Percentiles rank a stretch among this genome's conserved stretches.
phyloP scores from a whole-genome alignment of 2,329 filamentous ascomycete species.

The Lachnellula hyalina region DNA sequence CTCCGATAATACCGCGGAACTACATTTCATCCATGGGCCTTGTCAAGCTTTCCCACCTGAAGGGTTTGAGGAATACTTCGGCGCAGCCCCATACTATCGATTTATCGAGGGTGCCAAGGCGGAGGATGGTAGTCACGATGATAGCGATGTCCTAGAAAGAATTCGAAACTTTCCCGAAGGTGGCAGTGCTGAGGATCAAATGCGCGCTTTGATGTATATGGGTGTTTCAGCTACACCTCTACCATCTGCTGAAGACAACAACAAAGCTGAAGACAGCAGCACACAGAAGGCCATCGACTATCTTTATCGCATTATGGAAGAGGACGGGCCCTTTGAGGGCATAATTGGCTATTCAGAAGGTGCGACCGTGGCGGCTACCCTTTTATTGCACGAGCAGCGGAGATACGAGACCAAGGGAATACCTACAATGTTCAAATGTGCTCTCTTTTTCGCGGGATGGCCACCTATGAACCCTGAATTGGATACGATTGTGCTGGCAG shows the following conservation, averaged over 20 bases:
- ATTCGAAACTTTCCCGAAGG: constrained; percentile 28
- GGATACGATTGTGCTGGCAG: constrained; percentile 44
- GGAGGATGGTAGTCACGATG: constrained; percentile 16
- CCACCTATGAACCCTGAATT: constrained; percentile 44
- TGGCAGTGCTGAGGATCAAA: constrained; percentile 25
- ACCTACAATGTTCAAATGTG: constrained; percentile 36
- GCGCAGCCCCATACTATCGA: constrained; percentile 48
- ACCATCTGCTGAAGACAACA: constrained; percentile 6
- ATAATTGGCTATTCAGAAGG: constrained; percentile 59
- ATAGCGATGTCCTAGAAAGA: constrained; percentile 25
- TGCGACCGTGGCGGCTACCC: constrained; percentile 49
- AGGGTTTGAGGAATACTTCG: constrained; percentile 54
- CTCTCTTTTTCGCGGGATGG: constrained; percentile 49
- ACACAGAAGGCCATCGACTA: constrained; percentile 28
- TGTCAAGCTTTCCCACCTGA: constrained; percentile 45
- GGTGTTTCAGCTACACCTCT: constrained; percentile 7
- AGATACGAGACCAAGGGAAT: constrained; percentile 31
- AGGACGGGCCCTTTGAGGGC: constrained; percentile 43
- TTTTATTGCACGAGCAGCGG: constrained; percentile 47
- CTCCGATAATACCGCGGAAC: constrained; percentile 41
- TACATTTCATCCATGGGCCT: constrained; percentile 48
- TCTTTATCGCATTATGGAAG: constrained; percentile 40
- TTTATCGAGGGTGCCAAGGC: constrained; percentile 46
- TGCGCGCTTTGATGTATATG: constrained; percentile 23
- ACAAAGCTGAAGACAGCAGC: constrained; percentile 12